phyloP scores from a whole-genome alignment of 371 early-diverging fungal species.

The Phascolomyces articulosus region DNA sequence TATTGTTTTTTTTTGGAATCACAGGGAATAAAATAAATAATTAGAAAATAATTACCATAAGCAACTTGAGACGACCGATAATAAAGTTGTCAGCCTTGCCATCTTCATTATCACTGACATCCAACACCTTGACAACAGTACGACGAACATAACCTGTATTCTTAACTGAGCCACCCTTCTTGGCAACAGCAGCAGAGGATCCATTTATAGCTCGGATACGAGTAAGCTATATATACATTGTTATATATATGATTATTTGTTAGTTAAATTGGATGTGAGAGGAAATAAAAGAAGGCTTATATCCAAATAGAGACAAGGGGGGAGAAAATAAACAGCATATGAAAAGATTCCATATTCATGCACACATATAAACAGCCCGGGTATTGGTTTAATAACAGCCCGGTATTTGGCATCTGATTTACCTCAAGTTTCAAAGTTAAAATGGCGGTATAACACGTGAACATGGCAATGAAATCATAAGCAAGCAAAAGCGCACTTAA shows the following conservation, averaged over 20 bases:
- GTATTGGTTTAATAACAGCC: no score
- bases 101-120: slow-evolving; percentile 26
- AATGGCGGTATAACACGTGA: slow-evolving; percentile 87
- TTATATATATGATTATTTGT: no score
- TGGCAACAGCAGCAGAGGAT: slow-evolving; percentile 8
- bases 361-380: no score
- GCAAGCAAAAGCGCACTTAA: slow-evolving; percentile 80
- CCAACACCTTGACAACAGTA: slow-evolving; percentile 49
- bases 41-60: slow-evolving; percentile 21
- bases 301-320: no score
- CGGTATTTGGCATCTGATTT: slow-evolving; percentile 9
- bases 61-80: slow-evolving; percentile 58
- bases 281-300: neutral
- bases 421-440: slow-evolving; percentile 89
- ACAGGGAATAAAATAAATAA: no score
- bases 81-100: slow-evolving; percentile 49
- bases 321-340: no score
- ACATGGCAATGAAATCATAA: slow-evolving; percentile 84
- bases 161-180: slow-evolving; percentile 27
- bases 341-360: no score
- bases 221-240: slow-evolving; percentile 20
- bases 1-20: neutral
- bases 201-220: slow-evolving; percentile 28
- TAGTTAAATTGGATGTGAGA: no score
- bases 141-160: slow-evolving; percentile 45